Percentiles rank a stretch among this genome's conserved stretches.
Conservation (phyloP, 2,329 filamentous ascomycete genomes). For the Zymoseptoria passerinii region DNA sequence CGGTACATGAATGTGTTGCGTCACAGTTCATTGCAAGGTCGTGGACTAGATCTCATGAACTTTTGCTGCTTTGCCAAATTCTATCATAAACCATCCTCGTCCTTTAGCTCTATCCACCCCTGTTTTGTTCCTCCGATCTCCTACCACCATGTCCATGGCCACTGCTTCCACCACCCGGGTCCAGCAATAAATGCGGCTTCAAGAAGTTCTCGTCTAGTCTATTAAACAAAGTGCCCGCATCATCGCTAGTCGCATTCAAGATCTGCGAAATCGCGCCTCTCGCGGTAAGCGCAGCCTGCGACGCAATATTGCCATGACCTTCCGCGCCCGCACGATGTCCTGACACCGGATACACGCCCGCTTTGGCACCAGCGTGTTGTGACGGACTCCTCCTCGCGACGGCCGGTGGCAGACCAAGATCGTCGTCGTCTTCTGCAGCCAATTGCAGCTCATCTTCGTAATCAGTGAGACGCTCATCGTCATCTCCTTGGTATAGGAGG, state of each 20-base stretch:
- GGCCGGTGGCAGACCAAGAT: conserved; percentile 53
- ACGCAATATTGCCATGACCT: background rate
- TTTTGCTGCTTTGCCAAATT: background rate
- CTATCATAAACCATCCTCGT: background rate
- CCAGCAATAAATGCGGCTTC: conserved; percentile 80
- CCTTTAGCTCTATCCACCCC: background rate
- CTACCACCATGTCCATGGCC: conserved; percentile 1
- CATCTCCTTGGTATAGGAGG: conserved; percentile 43
- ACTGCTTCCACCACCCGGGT: conserved; percentile 38
- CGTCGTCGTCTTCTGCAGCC: conserved; percentile 43
- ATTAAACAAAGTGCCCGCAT: conserved; percentile 81
- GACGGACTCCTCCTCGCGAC: conserved; percentile 40
- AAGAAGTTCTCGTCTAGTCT: conserved; percentile 95
- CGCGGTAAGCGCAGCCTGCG: conserved; percentile 47
- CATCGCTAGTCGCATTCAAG: conserved; percentile 67
- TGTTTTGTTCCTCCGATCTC: background rate
- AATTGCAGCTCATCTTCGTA: conserved; percentile 38
- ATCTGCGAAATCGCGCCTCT: conserved; percentile 71
- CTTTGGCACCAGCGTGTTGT: conserved; percentile 20
- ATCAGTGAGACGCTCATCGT: conserved; percentile 36
- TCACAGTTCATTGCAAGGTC: too few relatives aligned
- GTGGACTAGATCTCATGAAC: background rate
- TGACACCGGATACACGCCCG: conserved; percentile 34
- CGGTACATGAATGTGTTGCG: background rate
- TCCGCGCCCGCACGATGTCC: conserved; percentile 26